These are phyloP conservation scores for Sarocladiaceae sp. DNA, from an alignment of 2,329 filamentous ascomycete species.

Conservation along the genomic window DNA sequence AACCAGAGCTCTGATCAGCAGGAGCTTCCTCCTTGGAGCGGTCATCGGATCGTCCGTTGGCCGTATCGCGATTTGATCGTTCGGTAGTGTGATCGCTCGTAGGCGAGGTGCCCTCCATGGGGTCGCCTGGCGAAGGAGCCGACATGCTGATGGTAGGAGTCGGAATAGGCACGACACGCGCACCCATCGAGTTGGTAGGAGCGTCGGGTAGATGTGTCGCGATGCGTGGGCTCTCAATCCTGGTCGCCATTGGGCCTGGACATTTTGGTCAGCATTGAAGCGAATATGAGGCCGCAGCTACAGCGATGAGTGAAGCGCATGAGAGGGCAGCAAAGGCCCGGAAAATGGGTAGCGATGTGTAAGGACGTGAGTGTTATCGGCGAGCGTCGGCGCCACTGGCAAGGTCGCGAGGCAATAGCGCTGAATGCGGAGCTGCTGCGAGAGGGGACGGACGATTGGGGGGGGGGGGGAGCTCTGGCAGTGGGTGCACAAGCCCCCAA, in stretches of 20 bases:
- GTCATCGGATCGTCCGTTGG: constrained; percentile 13
- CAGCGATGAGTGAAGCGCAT: background rate
- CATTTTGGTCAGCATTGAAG: constrained; percentile 1
- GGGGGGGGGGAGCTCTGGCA: constrained; percentile 1
- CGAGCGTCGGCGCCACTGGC: constrained; percentile 6
- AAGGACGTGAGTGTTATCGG: constrained; percentile 7
- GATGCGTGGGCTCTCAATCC: constrained; percentile 43
- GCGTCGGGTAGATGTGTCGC: constrained; percentile 35
- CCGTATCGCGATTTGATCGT: background rate
- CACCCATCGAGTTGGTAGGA: constrained; percentile 28
- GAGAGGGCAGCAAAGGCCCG: background rate
- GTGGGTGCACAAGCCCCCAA: constrained; percentile 5
- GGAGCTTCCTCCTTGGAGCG: constrained; percentile 30
- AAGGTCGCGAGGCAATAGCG: constrained; percentile 6
- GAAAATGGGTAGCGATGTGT: constrained; percentile 2
- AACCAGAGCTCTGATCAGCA: constrained; percentile 29
- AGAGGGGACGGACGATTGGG: background rate
- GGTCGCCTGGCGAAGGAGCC: constrained; percentile 49
- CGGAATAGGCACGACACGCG: constrained; percentile 51
- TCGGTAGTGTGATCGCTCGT: constrained; percentile 29
- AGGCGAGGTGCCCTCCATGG: constrained; percentile 56
- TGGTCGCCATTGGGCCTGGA: constrained; percentile 38
- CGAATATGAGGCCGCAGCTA: background rate
- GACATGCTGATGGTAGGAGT: constrained; percentile 53
- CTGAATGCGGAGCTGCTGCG: constrained; percentile 6